Percentiles rank a stretch among this genome's conserved stretches.
These are phyloP conservation scores for Raffaelea ambrosiae DNA, from an alignment of 2,329 filamentous ascomycete genomes.

Conservation along the genomic window DNA sequence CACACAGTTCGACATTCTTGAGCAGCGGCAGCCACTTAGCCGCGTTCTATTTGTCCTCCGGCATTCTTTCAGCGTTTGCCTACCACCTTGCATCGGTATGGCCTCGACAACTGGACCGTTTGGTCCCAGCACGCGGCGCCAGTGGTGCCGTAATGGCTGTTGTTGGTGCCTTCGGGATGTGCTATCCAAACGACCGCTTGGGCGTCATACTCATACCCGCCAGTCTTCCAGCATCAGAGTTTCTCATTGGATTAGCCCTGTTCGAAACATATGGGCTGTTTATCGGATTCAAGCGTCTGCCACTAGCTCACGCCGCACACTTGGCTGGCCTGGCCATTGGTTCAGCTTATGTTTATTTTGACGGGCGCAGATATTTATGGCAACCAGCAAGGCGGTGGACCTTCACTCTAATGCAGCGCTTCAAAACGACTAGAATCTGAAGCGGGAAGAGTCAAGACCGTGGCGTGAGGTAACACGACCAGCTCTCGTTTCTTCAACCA, in stretches of 20 bases:
- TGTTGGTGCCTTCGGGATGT: constrained; percentile 15
- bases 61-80: constrained; percentile 13
- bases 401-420: constrained; percentile 8
- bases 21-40: constrained; percentile 16
- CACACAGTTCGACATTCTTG: constrained; percentile 12
- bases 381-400: constrained; percentile 11
- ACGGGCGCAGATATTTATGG: constrained; percentile 11
- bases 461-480: too few species aligned
- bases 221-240: constrained; percentile 13
- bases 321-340: constrained; percentile 16
- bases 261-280: constrained; percentile 18
- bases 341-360: constrained; percentile 15
- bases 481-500: too few species aligned
- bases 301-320: constrained; percentile 15
- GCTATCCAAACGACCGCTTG: constrained; percentile 12
- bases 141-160: constrained; percentile 17
- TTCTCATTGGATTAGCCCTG: constrained; percentile 8
- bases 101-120: constrained; percentile 11
- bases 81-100: constrained; percentile 14
- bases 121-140: constrained; percentile 14
- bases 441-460: too few species aligned
- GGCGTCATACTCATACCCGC: constrained; percentile 13
- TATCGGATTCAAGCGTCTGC: constrained; percentile 13
- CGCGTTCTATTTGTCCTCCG: constrained; percentile 18
- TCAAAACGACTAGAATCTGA: too few species aligned